Base-by-base conservation (phyloP, 257 asterid species). In the Fraxinus americana region DNA sequence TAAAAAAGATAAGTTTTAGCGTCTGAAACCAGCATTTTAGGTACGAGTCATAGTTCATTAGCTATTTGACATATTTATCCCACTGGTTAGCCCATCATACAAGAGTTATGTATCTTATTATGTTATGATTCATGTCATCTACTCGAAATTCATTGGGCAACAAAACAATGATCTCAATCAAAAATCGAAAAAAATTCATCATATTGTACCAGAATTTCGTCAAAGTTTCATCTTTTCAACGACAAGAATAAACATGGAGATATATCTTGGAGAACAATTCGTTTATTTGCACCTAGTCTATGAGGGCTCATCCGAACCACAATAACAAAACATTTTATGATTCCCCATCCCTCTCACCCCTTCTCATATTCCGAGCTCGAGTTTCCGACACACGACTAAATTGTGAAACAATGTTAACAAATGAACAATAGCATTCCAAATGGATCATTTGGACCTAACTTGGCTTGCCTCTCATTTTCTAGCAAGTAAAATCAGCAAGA, bases 401-500 rank as follows among this genome's bases (percentile, higher is more conserved):
- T 21, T 10, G 14, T 12, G 27, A 25, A 23, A 4, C 19, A 27
- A 23, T 25, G 35, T 63, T 23, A 6, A 57, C 69, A 23, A 27
- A 25, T 63, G 16, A 23, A 25, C 35, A 57, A 25, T 63, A 23
- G 34, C 36, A 9, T 25, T 27, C 69, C 69, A 63, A 63, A 63
- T 63, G 69, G 35, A 27, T 27, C 69, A 11, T 8, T 63, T 25
- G 19, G 19, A 25, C 17, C 17, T 63, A 63, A 63, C 27, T 63
- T 63, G 69, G 19, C 36, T 63, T 63, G 69, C 69, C 69, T 27
- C 8, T 63, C 35, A 11, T 63, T 63, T 27, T 63, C 69, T 12
- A 63, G 69, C 69, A 63, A 63, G 34, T 63, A 63, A 63, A 63
- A 23, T 63, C 69, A 11, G 36, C 69, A 63, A 63, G 69, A 63